Base-by-base conservation (phyloP, 495 filamentous ascomycete species). In the Trichoderma reesei region DNA sequence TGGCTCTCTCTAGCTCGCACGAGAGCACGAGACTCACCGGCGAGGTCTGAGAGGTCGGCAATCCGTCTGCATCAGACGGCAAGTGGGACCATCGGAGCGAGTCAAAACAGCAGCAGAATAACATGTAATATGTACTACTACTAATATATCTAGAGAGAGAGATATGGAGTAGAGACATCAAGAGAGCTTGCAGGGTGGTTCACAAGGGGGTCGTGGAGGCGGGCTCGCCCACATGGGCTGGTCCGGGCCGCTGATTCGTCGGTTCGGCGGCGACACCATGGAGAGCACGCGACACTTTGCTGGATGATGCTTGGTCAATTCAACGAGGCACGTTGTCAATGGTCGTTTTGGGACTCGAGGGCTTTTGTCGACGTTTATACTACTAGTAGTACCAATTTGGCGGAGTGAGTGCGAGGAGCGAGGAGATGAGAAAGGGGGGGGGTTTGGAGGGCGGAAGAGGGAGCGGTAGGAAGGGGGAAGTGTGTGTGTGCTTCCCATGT, bases 241-340 rank as follows among this genome's bases (percentile, higher is more conserved):
- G 41, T 41, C 38, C 38, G 38, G 16, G 38, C 31, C 39, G 38
- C 38, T 63, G 61, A 63, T 63, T 63, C 61, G 61, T 63, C 61
- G 5, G 39, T 18, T n/a, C 61, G 41, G n/a, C 37, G 61, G 41
- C 61, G 41, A 63, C 61, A 44, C 61, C 61, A 63, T 39, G 41
- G 61, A 20, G 61, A 63, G 61, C 61, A 63, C 61, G 61, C 61
- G 61, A 63, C 61, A 36, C 41, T 63, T 63, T 63, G 26, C 61
- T 63, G 39, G 61, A 63, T 63, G 61, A 41, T 63, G 61, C 61
- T 63, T 63, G 61, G 61, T 63, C 61, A 63, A 63, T 63, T 44
- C 39, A 41, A 14, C 31, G 51, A 56, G 26, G 51, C 51, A 56
- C 51, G 51, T 56, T 56, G 31, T 56, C 51, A 18, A 20, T 18